These are phyloP conservation scores for Hyparrhenia diplandra DNA, from an alignment of 176 grass and related monocot genomes.

Conservation along the genomic window DNA sequence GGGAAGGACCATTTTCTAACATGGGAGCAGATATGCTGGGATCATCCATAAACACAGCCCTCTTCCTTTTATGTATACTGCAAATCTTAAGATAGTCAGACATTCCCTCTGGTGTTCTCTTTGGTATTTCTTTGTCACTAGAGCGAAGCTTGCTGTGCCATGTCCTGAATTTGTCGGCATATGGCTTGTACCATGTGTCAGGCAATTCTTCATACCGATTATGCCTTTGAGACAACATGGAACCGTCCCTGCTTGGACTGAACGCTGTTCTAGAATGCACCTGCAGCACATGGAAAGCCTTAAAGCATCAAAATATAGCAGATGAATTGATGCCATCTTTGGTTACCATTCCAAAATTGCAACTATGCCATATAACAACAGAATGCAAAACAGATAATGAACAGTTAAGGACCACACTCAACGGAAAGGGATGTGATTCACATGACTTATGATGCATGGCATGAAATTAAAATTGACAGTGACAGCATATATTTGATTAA, in stretches of 20 bases:
- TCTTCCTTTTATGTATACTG: constrained; percentile 81
- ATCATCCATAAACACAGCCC: constrained; percentile 61
- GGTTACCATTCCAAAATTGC: not conserved
- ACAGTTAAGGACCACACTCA: constrained; percentile 17
- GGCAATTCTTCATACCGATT: constrained; percentile 56
- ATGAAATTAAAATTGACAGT: not conserved
- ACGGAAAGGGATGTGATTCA: not conserved
- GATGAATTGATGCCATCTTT: not conserved
- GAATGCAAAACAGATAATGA: not conserved
- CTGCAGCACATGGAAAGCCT: constrained; percentile 33
- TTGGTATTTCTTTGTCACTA: constrained; percentile 74
- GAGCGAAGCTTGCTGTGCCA: constrained; percentile 49
- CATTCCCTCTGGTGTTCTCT: constrained; percentile 92
- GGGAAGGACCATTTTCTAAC: constrained; percentile 51
- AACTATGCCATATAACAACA: not conserved
- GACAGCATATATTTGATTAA: not conserved
- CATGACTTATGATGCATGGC: not conserved
- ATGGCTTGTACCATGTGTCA: constrained; percentile 78
- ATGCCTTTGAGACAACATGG: constrained; percentile 47
- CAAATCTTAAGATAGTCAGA: constrained; percentile 66
- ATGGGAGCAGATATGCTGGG: constrained; percentile 8
- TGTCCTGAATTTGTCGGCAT: constrained; percentile 67
- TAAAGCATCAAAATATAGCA: constrained; percentile 11
- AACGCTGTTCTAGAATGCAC: constrained; percentile 48
- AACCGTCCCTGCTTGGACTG: constrained; percentile 42